Percentiles rank a stretch among this genome's conserved stretches.
These are phyloP conservation scores for Cladosporium sp. DNA, from an alignment of 2,329 filamentous ascomycete genomes.

Conservation along the genomic window DNA sequence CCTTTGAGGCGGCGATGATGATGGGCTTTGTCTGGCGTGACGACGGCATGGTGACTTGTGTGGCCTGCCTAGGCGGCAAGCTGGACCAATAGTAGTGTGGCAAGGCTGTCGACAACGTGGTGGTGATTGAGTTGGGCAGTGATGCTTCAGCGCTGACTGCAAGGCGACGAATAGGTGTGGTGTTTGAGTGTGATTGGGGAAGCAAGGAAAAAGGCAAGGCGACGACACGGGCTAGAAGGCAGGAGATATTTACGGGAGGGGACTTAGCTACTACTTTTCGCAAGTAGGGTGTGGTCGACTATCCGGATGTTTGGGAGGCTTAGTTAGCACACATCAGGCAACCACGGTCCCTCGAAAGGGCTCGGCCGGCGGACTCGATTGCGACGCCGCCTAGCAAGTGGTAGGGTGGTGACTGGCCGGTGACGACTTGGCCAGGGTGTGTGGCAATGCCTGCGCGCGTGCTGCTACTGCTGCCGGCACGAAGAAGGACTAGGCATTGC, in stretches of 20 bases:
- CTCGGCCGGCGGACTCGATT: slow-evolving; percentile 17
- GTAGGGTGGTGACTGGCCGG: slow-evolving; percentile 2
- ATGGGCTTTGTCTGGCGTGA: slow-evolving; percentile 25
- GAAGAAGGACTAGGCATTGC: slow-evolving; percentile 3
- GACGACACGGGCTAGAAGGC: slow-evolving; percentile 6
- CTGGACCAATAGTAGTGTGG: slow-evolving; percentile 12
- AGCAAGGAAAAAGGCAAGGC: slow-evolving; percentile 11
- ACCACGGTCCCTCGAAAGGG: slow-evolving; percentile 11
- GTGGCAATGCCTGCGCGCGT: slow-evolving; percentile 14
- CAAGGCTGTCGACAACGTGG: not conserved
- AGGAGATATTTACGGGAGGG: slow-evolving; percentile 11
- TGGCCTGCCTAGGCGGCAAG: slow-evolving; percentile 19
- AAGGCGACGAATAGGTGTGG: slow-evolving; percentile 20
- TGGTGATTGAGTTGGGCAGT: slow-evolving; percentile 14
- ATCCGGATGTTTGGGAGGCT: slow-evolving; percentile 14
- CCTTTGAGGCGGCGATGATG: slow-evolving; percentile 32
- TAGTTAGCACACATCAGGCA: slow-evolving; percentile 13
- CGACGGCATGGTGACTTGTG: slow-evolving; percentile 12
- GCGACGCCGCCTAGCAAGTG: slow-evolving; percentile 18
- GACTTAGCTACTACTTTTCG: slow-evolving; percentile 9
- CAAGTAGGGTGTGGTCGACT: not conserved
- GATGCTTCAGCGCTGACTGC: slow-evolving; percentile 10
- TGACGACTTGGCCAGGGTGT: slow-evolving; percentile 3
- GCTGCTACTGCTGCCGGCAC: slow-evolving; percentile 8
- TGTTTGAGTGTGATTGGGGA: slow-evolving; percentile 19